Evolutionary conservation across 768 basidiomycete genomes (phyloP).

Genomic region (Lactarius tabidus): DNA sequence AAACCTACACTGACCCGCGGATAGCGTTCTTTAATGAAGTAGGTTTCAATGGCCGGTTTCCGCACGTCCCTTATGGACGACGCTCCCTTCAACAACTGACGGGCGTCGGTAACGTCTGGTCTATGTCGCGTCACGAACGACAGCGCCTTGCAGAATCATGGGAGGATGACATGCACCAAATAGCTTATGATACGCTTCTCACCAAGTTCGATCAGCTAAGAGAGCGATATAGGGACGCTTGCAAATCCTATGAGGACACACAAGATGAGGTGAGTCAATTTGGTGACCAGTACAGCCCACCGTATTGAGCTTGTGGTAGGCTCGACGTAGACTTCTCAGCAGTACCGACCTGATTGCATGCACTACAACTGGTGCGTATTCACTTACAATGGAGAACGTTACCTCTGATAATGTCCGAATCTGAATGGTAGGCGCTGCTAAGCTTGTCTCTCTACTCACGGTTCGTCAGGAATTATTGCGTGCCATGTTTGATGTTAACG

Average conservation of each 20-base stretch:
- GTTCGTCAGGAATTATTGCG: constrained; percentile 33
- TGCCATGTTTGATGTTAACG: neutral
- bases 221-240: constrained; percentile 40
- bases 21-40: constrained; percentile 37
- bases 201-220: constrained; percentile 45
- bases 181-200: constrained; percentile 32
- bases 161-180: constrained; percentile 40
- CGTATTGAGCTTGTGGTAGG: constrained; percentile 35
- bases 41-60: constrained; percentile 35
- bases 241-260: constrained; percentile 36
- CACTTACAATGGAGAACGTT: neutral
- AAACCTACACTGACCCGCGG: constrained; percentile 8
- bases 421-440: constrained; percentile 68
- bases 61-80: constrained; percentile 35
- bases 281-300: neutral
- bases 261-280: constrained; percentile 48
- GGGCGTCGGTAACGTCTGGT: constrained; percentile 44
- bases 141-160: constrained; percentile 42
- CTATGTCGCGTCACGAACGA: constrained; percentile 50
- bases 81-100: constrained; percentile 40
- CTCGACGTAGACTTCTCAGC: constrained; percentile 50
- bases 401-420: neutral
- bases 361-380: constrained; percentile 63
- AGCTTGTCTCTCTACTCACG: constrained; percentile 53
- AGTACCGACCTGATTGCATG: constrained; percentile 65